These are phyloP conservation scores for Magnaporthiopsis incrustans DNA, from an alignment of 2,329 filamentous ascomycete genomes.

Conservation along the genomic window DNA sequence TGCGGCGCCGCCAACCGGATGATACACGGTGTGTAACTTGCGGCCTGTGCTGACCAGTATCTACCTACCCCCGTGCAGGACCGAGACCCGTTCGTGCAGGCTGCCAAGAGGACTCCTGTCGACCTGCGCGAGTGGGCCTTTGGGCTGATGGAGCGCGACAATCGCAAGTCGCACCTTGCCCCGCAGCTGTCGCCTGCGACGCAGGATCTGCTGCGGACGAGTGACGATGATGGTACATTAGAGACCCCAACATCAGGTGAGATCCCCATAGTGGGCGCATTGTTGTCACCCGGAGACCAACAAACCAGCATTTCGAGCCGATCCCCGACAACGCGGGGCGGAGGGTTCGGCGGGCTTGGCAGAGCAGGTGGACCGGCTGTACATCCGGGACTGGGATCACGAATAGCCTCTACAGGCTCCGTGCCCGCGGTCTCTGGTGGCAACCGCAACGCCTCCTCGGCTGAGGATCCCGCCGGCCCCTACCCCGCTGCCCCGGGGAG, in stretches of 20 bases:
- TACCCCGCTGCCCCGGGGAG: conserved; percentile 26
- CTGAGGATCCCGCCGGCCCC: conserved; percentile 18
- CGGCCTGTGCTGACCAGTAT: neutral
- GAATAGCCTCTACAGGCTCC: conserved; percentile 44
- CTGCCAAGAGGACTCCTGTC: conserved; percentile 92
- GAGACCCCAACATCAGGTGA: conserved; percentile 64
- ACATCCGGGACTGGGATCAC: conserved; percentile 46
- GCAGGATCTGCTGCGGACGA: conserved; percentile 62
- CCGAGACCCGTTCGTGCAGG: conserved; percentile 87
- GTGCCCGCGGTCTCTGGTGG: conserved; percentile 33
- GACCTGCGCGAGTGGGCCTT: conserved; percentile 91
- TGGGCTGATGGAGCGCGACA: conserved; percentile 87
- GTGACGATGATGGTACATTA: conserved; percentile 41
- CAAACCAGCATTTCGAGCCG: conserved; percentile 35
- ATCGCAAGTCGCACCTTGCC: conserved; percentile 87
- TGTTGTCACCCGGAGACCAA: conserved; percentile 46
- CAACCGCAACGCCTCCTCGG: neutral
- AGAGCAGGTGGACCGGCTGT: conserved; percentile 33
- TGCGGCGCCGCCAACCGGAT: neutral
- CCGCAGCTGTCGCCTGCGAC: conserved; percentile 73
- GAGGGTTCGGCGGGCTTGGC: conserved; percentile 32
- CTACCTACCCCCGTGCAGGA: conserved; percentile 46
- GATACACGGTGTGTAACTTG: neutral
- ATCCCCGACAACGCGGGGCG: conserved; percentile 44
- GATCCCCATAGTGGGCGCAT: conserved; percentile 56